Conservation (phyloP, 495 filamentous ascomycete genomes). For the Aspergillus affinis region DNA sequence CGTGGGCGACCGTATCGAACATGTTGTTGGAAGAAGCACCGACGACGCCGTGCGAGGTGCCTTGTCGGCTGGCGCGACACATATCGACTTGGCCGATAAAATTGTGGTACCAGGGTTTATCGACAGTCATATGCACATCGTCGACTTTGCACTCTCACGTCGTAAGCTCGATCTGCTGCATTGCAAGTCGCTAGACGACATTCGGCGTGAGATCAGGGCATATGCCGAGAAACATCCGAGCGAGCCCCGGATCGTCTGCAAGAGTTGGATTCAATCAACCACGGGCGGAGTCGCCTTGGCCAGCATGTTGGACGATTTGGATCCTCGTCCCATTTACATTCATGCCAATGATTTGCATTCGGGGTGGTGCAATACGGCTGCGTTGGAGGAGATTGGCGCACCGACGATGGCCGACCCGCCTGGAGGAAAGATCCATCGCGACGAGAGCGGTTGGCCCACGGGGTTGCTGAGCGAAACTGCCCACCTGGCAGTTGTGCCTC, state of each 20-base stretch:
- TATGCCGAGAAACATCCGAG: conserved; percentile 52
- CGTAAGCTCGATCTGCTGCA: conserved; percentile 54
- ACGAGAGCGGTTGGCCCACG: conserved; percentile 48
- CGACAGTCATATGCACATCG: conserved; percentile 63
- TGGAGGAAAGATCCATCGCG: conserved; percentile 57
- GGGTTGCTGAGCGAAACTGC: conserved; percentile 61
- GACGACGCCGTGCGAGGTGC: conserved; percentile 34
- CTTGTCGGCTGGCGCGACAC: conserved; percentile 24
- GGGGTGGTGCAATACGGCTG: conserved; percentile 60
- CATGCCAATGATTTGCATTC: conserved; percentile 64
- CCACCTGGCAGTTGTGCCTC: conserved; percentile 57
- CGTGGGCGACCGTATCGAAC: conserved; percentile 30
- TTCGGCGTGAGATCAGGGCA: conserved; percentile 47
- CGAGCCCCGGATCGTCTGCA: conserved; percentile 51
- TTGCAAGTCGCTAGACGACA: conserved; percentile 55
- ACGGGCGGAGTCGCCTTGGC: conserved; percentile 52
- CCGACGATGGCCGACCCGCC: conserved; percentile 49
- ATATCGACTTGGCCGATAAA: conserved; percentile 45
- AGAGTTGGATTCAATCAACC: conserved; percentile 62
- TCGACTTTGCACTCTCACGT: conserved; percentile 59
- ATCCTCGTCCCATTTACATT: conserved; percentile 57
- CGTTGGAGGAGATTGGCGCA: conserved; percentile 51
- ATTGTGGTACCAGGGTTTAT: conserved; percentile 63
- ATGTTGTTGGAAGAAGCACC: conserved; percentile 49
- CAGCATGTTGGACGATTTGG: conserved; percentile 52